Evolutionary conservation across 2,329 filamentous ascomycete species (phyloP).

Genomic region (Zasmidium angulare): DNA sequence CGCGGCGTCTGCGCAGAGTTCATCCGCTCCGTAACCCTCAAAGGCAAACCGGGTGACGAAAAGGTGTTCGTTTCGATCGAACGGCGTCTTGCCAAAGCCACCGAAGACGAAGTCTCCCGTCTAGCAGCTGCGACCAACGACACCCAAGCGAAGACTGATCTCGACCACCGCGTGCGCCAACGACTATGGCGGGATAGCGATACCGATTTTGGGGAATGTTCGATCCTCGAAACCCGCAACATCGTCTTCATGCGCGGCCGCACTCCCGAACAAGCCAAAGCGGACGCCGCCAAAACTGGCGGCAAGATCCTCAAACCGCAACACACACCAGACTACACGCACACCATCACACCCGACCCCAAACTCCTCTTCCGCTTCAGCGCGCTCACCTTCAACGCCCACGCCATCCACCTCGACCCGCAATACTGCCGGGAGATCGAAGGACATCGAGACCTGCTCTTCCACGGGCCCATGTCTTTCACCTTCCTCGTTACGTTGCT

Average conservation of each 20-base stretch:
- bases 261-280: slow-evolving; percentile 39
- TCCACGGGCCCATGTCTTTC: slow-evolving; percentile 83
- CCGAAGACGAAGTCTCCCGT: slow-evolving; percentile 30
- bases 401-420: slow-evolving; percentile 82
- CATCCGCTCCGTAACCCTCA: slow-evolving; percentile 49
- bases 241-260: slow-evolving; percentile 63
- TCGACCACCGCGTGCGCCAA: slow-evolving; percentile 39
- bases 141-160: slow-evolving; percentile 26
- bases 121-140: slow-evolving; percentile 41
- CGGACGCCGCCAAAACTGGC: slow-evolving; percentile 29
- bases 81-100: slow-evolving; percentile 46
- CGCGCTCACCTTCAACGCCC: slow-evolving; percentile 87
- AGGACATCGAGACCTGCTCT: slow-evolving; percentile 71
- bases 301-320: slow-evolving; percentile 48
- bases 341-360: slow-evolving; percentile 65
- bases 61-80: slow-evolving; percentile 64
- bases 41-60: slow-evolving; percentile 51
- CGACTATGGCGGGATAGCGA: slow-evolving; percentile 47
- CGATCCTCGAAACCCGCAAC: slow-evolving; percentile 59
- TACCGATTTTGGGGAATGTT: slow-evolving; percentile 42
- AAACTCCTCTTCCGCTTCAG: slow-evolving; percentile 85
- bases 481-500: slow-evolving; percentile 73
- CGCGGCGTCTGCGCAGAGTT: slow-evolving; percentile 49
- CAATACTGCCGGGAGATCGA: slow-evolving; percentile 69
- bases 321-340: slow-evolving; percentile 53